phyloP scores from a whole-genome alignment of 2,329 filamentous ascomycete genomes.

The Lecanicillium sp. region DNA sequence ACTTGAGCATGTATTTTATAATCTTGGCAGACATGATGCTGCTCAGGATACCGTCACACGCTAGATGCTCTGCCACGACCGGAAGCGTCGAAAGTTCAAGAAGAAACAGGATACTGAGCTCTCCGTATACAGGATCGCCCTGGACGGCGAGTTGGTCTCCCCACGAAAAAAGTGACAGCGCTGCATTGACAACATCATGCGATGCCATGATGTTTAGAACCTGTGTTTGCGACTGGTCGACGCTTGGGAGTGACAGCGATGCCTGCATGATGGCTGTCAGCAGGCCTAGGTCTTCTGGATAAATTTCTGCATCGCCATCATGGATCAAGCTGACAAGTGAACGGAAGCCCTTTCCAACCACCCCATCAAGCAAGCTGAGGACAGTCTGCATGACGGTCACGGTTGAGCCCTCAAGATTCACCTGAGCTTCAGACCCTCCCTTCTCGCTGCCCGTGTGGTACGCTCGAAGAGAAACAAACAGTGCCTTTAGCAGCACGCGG shows the following conservation, averaged over 20 bases:
- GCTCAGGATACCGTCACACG: slow-evolving; percentile 74
- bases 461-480: slow-evolving; percentile 73
- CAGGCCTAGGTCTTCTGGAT: slow-evolving; percentile 76
- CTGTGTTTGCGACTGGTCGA: slow-evolving; percentile 62
- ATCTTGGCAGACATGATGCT: slow-evolving; percentile 74
- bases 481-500: slow-evolving; percentile 70
- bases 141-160: slow-evolving; percentile 71
- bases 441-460: slow-evolving; percentile 35
- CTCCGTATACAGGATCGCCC: slow-evolving; percentile 84
- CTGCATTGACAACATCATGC: slow-evolving; percentile 70
- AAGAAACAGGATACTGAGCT: slow-evolving; percentile 82
- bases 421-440: slow-evolving; percentile 21
- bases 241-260: slow-evolving; percentile 68
- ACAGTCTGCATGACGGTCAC: slow-evolving; percentile 51
- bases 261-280: slow-evolving; percentile 84
- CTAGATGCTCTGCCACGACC: slow-evolving; percentile 78
- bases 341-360: slow-evolving; percentile 76
- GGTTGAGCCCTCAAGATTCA: slow-evolving; percentile 23
- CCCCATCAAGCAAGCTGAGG: slow-evolving; percentile 69
- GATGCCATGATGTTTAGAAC: slow-evolving; percentile 62
- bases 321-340: slow-evolving; percentile 76
- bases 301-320: slow-evolving; percentile 50
- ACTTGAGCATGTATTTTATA: slow-evolving; percentile 65
- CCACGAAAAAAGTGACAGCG: slow-evolving; percentile 87
- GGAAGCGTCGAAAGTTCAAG: slow-evolving; percentile 79